These are phyloP conservation scores for Penicillium flavigenum DNA, from an alignment of 495 filamentous ascomycete genomes.

Conservation along the genomic window DNA sequence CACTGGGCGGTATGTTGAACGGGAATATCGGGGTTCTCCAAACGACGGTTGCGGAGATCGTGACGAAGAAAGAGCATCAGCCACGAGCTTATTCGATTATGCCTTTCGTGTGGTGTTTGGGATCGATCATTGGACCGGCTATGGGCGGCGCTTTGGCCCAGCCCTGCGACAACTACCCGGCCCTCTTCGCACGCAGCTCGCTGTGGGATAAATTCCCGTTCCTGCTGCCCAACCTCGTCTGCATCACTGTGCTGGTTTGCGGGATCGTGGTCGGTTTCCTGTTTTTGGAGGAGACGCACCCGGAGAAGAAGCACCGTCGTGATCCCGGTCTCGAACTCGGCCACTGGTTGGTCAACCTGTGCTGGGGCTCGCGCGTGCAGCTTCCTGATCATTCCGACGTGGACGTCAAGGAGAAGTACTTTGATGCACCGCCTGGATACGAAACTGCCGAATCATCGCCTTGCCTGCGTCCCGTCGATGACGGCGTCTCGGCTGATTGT, in stretches of 20 bases:
- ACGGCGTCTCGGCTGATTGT: conserved; percentile 32
- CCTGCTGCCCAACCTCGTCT: conserved; percentile 90
- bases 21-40: conserved; percentile 95
- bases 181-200: conserved; percentile 65
- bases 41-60: conserved; percentile 90
- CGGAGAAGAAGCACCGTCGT: conserved; percentile 70
- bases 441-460: conserved; percentile 66
- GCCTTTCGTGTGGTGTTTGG: conserved; percentile 97
- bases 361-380: conserved; percentile 42
- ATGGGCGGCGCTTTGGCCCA: conserved; percentile 88
- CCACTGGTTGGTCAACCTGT: conserved; percentile 62
- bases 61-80: conserved; percentile 88
- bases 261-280: conserved; percentile 81
- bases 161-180: conserved; percentile 80
- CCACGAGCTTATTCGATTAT: conserved; percentile 92
- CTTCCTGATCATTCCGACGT: conserved; percentile 35
- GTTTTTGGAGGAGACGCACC: conserved; percentile 94
- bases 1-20: conserved; percentile 88
- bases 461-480: conserved; percentile 45
- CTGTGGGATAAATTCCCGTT: conserved; percentile 87
- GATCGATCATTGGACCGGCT: conserved; percentile 84
- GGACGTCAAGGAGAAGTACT: conserved; percentile 46
- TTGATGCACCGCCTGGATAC: conserved; percentile 61
- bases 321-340: conserved; percentile 79
- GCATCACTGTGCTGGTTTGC: conserved; percentile 70